A percentile compares a stretch with the other conserved stretches of the same genome.
These are phyloP conservation scores for Ramaria sp. DNA, from an alignment of 768 basidiomycete genomes.

Conservation along the genomic window DNA sequence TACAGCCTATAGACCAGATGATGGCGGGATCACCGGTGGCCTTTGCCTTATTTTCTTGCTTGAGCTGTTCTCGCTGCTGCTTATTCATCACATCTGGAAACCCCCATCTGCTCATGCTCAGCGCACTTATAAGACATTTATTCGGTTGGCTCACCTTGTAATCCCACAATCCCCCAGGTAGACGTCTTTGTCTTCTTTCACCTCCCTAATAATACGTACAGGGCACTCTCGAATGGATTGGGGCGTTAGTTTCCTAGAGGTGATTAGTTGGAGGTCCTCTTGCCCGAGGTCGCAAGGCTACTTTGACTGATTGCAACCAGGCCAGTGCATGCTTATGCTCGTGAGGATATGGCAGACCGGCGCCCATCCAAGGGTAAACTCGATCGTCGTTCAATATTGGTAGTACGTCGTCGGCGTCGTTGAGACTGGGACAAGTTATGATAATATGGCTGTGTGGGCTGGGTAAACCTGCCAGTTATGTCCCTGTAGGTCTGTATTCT, in stretches of 20 bases:
- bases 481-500: neutral
- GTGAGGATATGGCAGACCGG: conserved; percentile 40
- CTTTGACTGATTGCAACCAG: conserved; percentile 23
- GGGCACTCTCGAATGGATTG: conserved; percentile 30
- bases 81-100: conserved; percentile 23
- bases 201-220: conserved; percentile 40
- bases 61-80: conserved; percentile 25
- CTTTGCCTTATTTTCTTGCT: conserved; percentile 31
- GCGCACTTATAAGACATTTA: neutral
- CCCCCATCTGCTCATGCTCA: neutral
- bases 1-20: conserved; percentile 54
- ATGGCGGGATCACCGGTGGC: conserved; percentile 42
- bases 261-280: conserved; percentile 15
- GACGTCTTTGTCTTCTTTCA: conserved; percentile 43
- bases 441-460: conserved; percentile 42
- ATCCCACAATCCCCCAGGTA: conserved; percentile 38
- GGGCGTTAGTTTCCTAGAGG: neutral
- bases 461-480: conserved; percentile 23
- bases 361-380: conserved; percentile 36
- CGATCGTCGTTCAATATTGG: conserved; percentile 37
- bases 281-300: conserved; percentile 22
- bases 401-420: conserved; percentile 30
- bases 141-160: conserved; percentile 18
- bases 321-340: conserved; percentile 27
- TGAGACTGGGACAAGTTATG: conserved; percentile 45